Evolutionary conservation across 129 eudicot genomes (phyloP).

Genomic region (Cynara cardunculus): DNA sequence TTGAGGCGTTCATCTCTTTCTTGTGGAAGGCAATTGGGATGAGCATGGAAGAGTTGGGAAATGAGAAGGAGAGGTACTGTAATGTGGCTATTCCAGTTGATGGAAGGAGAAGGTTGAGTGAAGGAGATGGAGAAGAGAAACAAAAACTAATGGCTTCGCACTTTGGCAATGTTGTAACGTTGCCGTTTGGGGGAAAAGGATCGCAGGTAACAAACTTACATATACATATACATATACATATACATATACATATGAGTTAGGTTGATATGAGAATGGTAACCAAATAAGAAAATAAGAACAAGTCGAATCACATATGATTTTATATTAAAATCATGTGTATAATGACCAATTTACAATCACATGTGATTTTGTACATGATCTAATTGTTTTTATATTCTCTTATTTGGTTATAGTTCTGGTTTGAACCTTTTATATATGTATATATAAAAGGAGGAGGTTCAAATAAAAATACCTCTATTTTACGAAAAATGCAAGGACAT

Average conservation of each 20-base stretch:
- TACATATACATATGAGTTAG: neutral
- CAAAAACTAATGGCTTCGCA: slow-evolving; percentile 18
- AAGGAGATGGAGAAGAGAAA: slow-evolving; percentile 35
- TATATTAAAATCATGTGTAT: too few species aligned
- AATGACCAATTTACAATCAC: too few species aligned
- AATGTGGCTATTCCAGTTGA: slow-evolving; percentile 51
- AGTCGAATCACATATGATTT: too few species aligned
- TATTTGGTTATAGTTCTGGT: too few species aligned
- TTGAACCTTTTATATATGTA: too few species aligned
- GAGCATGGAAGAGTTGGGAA: slow-evolving; percentile 11
- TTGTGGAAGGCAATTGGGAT: slow-evolving; percentile 26
- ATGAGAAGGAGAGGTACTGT: slow-evolving; percentile 9
- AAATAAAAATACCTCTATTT: too few species aligned
- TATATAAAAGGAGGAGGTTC: too few species aligned
- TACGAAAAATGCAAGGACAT: too few species aligned
- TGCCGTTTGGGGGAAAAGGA: slow-evolving; percentile 42
- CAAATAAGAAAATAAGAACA: too few species aligned
- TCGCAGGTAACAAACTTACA: neutral
- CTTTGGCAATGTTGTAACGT: slow-evolving; percentile 52
- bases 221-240: too few species aligned
- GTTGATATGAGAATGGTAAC: neutral
- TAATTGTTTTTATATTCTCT: too few species aligned
- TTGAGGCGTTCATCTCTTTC: slow-evolving; percentile 44
- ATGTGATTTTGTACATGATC: too few species aligned
- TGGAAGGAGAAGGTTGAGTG: slow-evolving; percentile 42